Evolutionary conservation across 768 basidiomycete species (phyloP), one percentile per base, ranked within the genome.

Genomic region (Boletellus ananiceps): DNA sequence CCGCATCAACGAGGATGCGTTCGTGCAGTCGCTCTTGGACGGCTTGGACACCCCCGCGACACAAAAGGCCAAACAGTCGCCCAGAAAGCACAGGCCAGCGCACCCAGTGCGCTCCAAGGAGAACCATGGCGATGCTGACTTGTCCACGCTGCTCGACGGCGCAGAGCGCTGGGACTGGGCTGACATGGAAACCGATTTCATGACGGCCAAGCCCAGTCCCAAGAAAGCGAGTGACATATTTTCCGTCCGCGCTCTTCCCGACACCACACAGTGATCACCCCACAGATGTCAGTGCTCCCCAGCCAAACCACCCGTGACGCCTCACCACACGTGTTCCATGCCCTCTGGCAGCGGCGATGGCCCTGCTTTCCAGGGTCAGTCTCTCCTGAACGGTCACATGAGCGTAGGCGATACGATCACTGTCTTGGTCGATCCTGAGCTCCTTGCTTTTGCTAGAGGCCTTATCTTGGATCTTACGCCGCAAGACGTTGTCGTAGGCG

Each of bases 391-490:
- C 49, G 93, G 93, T 0, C 83, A 88, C 57, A 81, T 99, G 63
- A 77, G 75, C 49, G 64, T 72, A 15, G 88, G 90, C 6, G 96
- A 99, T 56, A 82, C 93, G 0, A 75, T 99, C 57, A 86, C 85
- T 0, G 69, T 99, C 31, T 95, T 93, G 0, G 82, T 93, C 46
- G 91, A 91, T 52, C 93, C 93, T 1, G 75, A 84, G 55, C 70
- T 97, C 16, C 69, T 96, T 9, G 90, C 91, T 0, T 73, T 97
- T 11, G 81, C 86, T 0, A 76, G 88, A 36, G 95, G 95, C 0
- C 94, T 84, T 64, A 83, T 98, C 49, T 61, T 90, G 6, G 80
- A 83, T 25, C 78, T 97, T 16, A 77, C 78, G 0, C 77, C 84
- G 0, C 69, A 74, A 2, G 71, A 74, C 5, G 78, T 97, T 31